Evolutionary conservation across 169 alveolate species (phyloP).

Genomic region (Plasmodium blacklocki): DNA sequence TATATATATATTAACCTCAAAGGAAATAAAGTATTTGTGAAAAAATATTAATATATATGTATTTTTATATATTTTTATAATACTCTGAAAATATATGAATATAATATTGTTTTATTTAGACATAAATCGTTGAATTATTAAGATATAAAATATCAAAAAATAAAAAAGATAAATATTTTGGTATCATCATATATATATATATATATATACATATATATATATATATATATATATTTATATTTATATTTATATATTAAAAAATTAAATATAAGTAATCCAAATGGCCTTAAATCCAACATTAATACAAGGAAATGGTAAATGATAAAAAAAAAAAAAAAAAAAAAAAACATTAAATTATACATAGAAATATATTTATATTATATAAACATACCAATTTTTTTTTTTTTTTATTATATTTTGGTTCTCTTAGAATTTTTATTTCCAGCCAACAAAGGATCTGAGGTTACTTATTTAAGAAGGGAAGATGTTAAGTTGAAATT

Average conservation of each 20-base stretch:
- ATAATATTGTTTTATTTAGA: not conserved
- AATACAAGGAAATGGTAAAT: constrained; percentile 65
- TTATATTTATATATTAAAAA: not conserved
- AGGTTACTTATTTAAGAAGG: constrained; percentile 53
- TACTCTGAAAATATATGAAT: not conserved
- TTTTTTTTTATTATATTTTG: constrained; percentile 7
- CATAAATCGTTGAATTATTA: not conserved
- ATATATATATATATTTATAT: too few species aligned
- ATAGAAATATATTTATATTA: too few species aligned
- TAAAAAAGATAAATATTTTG: too few species aligned
- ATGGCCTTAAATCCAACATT: constrained; percentile 68
- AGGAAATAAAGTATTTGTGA: too few species aligned
- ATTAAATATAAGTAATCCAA: not conserved
- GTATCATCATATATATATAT: too few species aligned
- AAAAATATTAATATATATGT: not conserved
- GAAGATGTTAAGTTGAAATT: constrained; percentile 66
- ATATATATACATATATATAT: too few species aligned
- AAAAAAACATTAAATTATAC: not conserved
- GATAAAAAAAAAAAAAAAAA: not conserved
- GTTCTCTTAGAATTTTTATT: constrained; percentile 32
- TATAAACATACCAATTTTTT: not conserved
- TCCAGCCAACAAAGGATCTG: constrained; percentile 74
- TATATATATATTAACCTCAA: not conserved
- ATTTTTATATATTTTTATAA: too few species aligned
- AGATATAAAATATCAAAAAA: not conserved